phyloP scores from a whole-genome alignment of 148 eudicot species.

The Drosera capensis region DNA sequence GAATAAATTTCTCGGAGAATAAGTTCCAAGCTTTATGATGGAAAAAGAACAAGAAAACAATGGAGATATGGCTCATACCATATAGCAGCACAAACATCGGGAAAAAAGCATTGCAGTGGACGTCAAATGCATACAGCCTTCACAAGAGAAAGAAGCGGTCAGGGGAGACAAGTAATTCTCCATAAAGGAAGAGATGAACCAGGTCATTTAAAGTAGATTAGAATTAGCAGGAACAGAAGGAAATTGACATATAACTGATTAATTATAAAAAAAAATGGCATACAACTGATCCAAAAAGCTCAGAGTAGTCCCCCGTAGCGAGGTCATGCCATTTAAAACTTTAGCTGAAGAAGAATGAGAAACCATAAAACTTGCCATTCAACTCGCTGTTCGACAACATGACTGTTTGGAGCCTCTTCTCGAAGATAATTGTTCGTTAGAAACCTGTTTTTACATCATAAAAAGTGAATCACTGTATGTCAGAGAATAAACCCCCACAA shows the following conservation, averaged over 20 bases:
- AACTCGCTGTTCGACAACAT: conserved; percentile 95
- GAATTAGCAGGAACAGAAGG: background rate
- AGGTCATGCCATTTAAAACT: background rate
- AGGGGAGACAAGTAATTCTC: conserved; percentile 4
- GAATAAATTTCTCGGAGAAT: background rate
- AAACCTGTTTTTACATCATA: conserved; percentile 39
- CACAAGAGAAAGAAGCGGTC: conserved; percentile 12
- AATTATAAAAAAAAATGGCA: background rate
- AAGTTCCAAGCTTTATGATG: background rate
- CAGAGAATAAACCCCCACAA: background rate
- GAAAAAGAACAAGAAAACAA: background rate
- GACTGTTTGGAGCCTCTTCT: conserved; percentile 90
- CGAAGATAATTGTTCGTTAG: conserved; percentile 84
- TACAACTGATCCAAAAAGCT: background rate
- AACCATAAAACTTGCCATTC: conserved; percentile 66
- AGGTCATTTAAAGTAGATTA: background rate
- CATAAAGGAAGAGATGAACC: too few species aligned
- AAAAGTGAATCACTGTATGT: background rate
- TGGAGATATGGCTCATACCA: conserved; percentile 28
- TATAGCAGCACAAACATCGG: conserved; percentile 85
- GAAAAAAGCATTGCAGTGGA: conserved; percentile 98
- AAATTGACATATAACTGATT: background rate
- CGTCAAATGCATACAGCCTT: conserved; percentile 98
- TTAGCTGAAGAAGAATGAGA: conserved; percentile 2
- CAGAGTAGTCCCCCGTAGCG: background rate